phyloP scores from a whole-genome alignment of 2,329 filamentous ascomycete genomes.

The Chaetomium olivaceum region DNA sequence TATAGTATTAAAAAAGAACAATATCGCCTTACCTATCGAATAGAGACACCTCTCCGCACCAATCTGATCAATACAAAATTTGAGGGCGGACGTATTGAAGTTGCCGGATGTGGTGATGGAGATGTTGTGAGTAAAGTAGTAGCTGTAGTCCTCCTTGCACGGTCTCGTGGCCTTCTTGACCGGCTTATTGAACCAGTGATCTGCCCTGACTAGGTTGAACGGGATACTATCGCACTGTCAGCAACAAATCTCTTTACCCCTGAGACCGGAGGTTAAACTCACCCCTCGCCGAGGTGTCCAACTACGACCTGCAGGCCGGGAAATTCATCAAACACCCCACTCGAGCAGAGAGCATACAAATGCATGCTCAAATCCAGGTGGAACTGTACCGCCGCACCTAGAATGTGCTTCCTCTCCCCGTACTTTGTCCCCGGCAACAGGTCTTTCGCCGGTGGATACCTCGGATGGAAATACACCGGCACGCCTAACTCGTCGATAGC shows the following conservation, averaged over 20 bases:
- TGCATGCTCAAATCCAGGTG: conserved; percentile 49
- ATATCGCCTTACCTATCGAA: conserved; percentile 40
- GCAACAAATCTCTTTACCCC: neutral
- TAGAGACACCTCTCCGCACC: conserved; percentile 43
- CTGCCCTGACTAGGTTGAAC: conserved; percentile 45
- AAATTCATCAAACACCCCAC: conserved; percentile 46
- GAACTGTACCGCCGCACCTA: conserved; percentile 42
- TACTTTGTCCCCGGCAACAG: conserved; percentile 34
- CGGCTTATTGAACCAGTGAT: conserved; percentile 48
- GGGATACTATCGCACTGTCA: conserved; percentile 40
- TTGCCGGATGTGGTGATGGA: conserved; percentile 46
- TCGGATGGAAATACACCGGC: conserved; percentile 41
- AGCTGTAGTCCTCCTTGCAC: conserved; percentile 44
- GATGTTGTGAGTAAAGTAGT: conserved; percentile 45
- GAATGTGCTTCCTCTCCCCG: conserved; percentile 37
- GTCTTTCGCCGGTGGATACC: conserved; percentile 38
- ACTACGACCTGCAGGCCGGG: conserved; percentile 45
- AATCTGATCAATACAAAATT: conserved; percentile 44
- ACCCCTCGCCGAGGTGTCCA: conserved; percentile 48
- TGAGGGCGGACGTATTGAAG: conserved; percentile 43
- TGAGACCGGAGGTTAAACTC: conserved; percentile 19
- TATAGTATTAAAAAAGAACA: neutral
- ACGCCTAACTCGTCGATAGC: conserved; percentile 38
- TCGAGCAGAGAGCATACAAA: conserved; percentile 47
- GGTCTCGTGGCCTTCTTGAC: conserved; percentile 41